Percentiles rank a stretch among this genome's conserved stretches.
Conservation (phyloP, 1,284 basidiomycete genomes). For the Ganoderma sinense region DNA sequence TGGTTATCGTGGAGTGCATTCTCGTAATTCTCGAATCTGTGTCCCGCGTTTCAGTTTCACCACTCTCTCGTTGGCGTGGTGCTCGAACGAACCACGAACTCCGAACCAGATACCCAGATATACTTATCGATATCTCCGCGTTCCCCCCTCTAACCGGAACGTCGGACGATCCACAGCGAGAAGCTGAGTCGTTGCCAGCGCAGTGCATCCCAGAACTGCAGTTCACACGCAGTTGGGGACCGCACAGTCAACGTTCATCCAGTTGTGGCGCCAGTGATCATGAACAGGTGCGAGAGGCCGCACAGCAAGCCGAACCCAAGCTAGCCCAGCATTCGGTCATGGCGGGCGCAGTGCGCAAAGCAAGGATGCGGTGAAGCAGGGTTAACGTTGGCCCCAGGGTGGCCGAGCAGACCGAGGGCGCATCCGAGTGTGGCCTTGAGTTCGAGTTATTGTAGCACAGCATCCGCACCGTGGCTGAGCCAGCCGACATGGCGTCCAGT, state of each 20-base stretch:
- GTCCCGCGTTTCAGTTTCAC: slow-evolving; percentile 2
- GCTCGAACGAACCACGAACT: neutral
- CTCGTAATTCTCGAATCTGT: neutral
- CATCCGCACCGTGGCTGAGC: too few species aligned
- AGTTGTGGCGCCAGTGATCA: neutral
- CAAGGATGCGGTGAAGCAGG: neutral
- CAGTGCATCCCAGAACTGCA: neutral
- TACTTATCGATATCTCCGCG: neutral
- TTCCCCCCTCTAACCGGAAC: neutral
- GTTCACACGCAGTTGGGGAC: neutral
- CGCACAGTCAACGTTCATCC: neutral
- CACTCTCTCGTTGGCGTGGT: neutral
- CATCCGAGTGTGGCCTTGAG: neutral
- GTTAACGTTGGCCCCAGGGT: neutral
- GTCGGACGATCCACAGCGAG: neutral
- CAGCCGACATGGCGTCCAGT: neutral
- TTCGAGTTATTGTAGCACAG: neutral
- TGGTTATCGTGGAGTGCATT: slow-evolving; percentile 1
- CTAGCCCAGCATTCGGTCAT: neutral
- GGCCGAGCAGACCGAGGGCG: slow-evolving; percentile 9
- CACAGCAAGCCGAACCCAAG: neutral
- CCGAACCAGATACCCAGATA: neutral
- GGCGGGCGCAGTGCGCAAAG: neutral
- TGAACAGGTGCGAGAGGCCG: neutral
- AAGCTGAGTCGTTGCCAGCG: neutral